These are phyloP conservation scores for Rhynchosporium graminicola DNA, from an alignment of 2,329 filamentous ascomycete genomes.

Conservation along the genomic window DNA sequence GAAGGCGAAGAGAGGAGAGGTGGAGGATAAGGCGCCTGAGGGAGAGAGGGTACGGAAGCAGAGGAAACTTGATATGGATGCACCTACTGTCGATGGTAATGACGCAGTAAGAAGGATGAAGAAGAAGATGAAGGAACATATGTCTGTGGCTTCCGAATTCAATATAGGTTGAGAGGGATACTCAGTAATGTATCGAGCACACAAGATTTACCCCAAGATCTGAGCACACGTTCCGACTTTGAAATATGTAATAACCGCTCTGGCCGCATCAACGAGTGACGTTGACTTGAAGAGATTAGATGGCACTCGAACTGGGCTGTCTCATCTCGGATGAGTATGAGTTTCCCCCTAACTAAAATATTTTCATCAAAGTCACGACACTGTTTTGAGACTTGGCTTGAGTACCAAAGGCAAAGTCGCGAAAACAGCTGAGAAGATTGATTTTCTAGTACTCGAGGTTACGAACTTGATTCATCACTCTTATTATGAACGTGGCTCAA, in stretches of 20 bases:
- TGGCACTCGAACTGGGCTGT: no score
- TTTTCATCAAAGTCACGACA: no score
- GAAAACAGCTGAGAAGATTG: no score
- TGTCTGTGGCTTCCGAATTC: slow-evolving; percentile 63
- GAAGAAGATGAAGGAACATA: slow-evolving; percentile 60
- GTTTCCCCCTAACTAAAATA: no score
- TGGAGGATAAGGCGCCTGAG: slow-evolving; percentile 40
- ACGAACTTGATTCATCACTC: no score
- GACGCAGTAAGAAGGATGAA: slow-evolving; percentile 64
- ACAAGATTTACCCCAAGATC: not conserved
- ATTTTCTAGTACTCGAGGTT: no score
- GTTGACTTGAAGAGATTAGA: no score
- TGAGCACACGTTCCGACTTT: not conserved
- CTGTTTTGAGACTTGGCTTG: no score
- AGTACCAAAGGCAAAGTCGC: no score
- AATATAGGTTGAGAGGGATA: slow-evolving; percentile 57
- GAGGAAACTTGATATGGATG: slow-evolving; percentile 43
- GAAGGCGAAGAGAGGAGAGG: slow-evolving; percentile 43
- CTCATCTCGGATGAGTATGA: no score
- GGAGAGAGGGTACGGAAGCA: slow-evolving; percentile 41
- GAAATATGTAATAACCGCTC: not conserved
- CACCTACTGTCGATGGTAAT: slow-evolving; percentile 51
- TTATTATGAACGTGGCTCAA: not conserved
- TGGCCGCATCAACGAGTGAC: no score
- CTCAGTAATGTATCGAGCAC: not conserved